A percentile compares a stretch with the other conserved stretches of the same genome.
These are phyloP conservation scores for Linum lewisii DNA, from an alignment of 345 rosid genomes.

Conservation along the genomic window DNA sequence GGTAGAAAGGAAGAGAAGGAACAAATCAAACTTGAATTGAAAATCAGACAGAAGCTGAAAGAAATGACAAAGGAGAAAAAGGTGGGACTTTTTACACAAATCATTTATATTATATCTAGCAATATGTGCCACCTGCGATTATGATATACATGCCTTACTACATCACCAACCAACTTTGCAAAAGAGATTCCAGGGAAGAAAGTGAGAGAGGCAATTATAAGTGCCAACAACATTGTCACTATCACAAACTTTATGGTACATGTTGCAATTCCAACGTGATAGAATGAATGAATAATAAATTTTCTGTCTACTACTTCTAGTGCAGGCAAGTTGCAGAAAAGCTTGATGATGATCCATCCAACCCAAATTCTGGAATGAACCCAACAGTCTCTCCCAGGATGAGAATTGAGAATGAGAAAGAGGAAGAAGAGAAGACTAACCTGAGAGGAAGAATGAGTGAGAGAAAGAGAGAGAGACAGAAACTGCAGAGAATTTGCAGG, in stretches of 20 bases:
- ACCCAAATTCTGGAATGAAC: neutral
- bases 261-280: neutral
- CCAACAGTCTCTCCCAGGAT: neutral
- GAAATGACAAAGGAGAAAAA: no score
- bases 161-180: neutral
- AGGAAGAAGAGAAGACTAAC: neutral
- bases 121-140: no score
- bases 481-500: no score
- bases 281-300: neutral
- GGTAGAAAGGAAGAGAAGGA: no score
- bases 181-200: neutral
- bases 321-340: neutral
- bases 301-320: neutral
- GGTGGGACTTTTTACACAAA: neutral
- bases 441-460: neutral
- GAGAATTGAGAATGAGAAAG: neutral
- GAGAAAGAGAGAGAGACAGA: neutral
- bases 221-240: neutral
- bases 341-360: neutral
- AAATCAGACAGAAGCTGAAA: no score
- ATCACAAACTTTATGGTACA: neutral
- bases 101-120: no score
- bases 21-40: no score
- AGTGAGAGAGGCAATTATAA: neutral
- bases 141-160: neutral